Evolutionary conservation across 2,329 filamentous ascomycete species (phyloP).

Genomic region (Coniosporium tulheliwenetii): DNA sequence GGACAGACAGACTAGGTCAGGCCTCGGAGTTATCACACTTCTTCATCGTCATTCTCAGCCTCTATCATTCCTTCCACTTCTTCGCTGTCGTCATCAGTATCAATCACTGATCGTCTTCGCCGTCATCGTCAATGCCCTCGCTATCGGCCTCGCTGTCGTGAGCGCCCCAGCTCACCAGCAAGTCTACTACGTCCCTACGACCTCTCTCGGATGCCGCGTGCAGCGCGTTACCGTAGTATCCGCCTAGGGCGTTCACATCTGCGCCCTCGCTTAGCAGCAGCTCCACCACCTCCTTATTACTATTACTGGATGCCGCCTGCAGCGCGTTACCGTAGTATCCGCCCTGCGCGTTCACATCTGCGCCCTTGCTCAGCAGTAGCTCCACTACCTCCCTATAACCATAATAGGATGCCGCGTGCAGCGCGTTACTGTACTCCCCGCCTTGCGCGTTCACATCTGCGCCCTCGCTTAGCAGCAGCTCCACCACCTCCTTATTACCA

Average conservation of each 20-base stretch:
- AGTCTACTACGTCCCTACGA: slow-evolving; percentile 1
- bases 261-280: slow-evolving; percentile 14
- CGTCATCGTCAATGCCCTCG: no score
- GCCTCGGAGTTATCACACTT: no score
- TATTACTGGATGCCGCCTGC: slow-evolving; percentile 10
- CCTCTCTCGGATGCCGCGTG: slow-evolving; percentile 2
- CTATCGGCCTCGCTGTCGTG: not conserved
- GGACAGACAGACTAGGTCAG: no score
- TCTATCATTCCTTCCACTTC: no score
- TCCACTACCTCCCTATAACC: slow-evolving; percentile 4
- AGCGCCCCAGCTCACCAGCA: slow-evolving; percentile 1
- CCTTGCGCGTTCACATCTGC: slow-evolving; percentile 6
- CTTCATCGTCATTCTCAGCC: no score
- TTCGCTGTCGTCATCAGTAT: no score
- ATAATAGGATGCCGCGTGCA: not conserved
- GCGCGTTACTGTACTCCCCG: not conserved
- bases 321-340: slow-evolving; percentile 12
- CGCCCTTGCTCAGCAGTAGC: slow-evolving; percentile 6
- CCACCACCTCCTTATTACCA: slow-evolving; percentile 2
- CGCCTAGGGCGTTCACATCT: slow-evolving; percentile 10
- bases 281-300: slow-evolving; percentile 11
- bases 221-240: slow-evolving; percentile 3
- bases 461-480: slow-evolving; percentile 7
- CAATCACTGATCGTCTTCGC: no score
- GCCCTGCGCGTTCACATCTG: slow-evolving; percentile 5